phyloP scores from a whole-genome alignment of 192 early-diverging fungal species.

The Mortierella antarctica region DNA sequence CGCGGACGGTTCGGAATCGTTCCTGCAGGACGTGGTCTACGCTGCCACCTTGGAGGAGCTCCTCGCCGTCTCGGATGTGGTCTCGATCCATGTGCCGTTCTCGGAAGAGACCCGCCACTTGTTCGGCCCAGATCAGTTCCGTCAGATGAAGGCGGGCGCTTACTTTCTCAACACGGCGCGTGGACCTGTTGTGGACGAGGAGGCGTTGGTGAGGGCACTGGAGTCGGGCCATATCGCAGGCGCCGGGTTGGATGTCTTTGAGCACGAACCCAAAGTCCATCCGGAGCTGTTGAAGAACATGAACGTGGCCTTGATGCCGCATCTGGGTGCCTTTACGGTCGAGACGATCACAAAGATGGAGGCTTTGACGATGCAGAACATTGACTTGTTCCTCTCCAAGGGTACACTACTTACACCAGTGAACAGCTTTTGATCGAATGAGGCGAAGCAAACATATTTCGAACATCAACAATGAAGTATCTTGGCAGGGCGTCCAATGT shows the following conservation, averaged over 20 bases:
- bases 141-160: conserved; percentile 48
- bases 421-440: conserved; percentile 1
- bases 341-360: conserved; percentile 51
- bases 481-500: not conserved
- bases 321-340: conserved; percentile 38
- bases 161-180: conserved; percentile 58
- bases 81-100: conserved; percentile 48
- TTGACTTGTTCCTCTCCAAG: conserved; percentile 34
- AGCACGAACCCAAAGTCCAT: conserved; percentile 55
- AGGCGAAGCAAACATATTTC: not conserved
- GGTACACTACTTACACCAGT: conserved; percentile 54
- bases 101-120: conserved; percentile 52
- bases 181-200: conserved; percentile 55
- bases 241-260: conserved; percentile 64
- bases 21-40: conserved; percentile 42
- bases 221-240: conserved; percentile 54
- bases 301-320: conserved; percentile 52
- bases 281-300: conserved; percentile 41
- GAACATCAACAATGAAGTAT: not conserved
- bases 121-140: conserved; percentile 40
- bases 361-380: conserved; percentile 54
- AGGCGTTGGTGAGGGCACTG: conserved; percentile 49
- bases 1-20: not conserved
- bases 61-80: conserved; percentile 34
- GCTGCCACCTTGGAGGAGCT: conserved; percentile 24